A percentile compares a stretch with the other conserved stretches of the same genome.
Evolutionary conservation across 345 rosid species (phyloP).

Genomic region (Eucalyptus brandiana): DNA sequence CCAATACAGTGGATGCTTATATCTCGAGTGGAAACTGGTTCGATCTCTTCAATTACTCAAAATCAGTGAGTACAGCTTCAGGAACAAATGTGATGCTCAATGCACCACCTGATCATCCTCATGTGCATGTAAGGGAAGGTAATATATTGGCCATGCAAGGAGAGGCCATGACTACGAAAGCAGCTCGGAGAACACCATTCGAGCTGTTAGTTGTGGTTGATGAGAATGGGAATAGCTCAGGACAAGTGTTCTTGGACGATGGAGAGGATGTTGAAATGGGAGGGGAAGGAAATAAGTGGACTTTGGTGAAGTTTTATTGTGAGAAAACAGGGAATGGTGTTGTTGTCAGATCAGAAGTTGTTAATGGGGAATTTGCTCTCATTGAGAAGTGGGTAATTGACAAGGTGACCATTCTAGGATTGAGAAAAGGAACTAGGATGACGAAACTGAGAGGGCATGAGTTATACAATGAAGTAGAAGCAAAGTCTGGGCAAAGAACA

Average conservation of each 20-base stretch:
- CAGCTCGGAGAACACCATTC: constrained; percentile 38
- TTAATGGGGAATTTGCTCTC: constrained; percentile 34
- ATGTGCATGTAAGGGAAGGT: constrained; percentile 53
- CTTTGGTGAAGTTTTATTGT: constrained; percentile 24
- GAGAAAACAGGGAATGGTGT: not conserved
- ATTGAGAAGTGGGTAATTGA: constrained; percentile 32
- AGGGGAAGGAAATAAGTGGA: constrained; percentile 24
- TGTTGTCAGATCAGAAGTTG: constrained; percentile 25
- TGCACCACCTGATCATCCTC: constrained; percentile 40
- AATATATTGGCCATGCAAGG: constrained; percentile 64
- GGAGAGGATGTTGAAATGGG: constrained; percentile 55
- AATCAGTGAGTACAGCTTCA: constrained; percentile 4
- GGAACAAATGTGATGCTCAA: constrained; percentile 28
- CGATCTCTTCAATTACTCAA: constrained; percentile 46
- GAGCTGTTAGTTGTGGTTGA: constrained; percentile 38
- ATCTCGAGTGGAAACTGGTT: constrained; percentile 68
- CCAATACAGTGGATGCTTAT: constrained; percentile 31
- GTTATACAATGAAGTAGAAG: not conserved
- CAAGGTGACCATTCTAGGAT: constrained; percentile 41
- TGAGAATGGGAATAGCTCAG: constrained; percentile 16
- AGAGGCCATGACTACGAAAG: constrained; percentile 47
- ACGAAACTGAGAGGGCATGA: not conserved
- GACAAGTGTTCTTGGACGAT: constrained; percentile 51
- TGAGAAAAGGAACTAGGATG: not conserved
- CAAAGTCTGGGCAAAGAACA: not conserved